Conservation (phyloP, 768 basidiomycete species). For the Tricholoma sp. region DNA sequence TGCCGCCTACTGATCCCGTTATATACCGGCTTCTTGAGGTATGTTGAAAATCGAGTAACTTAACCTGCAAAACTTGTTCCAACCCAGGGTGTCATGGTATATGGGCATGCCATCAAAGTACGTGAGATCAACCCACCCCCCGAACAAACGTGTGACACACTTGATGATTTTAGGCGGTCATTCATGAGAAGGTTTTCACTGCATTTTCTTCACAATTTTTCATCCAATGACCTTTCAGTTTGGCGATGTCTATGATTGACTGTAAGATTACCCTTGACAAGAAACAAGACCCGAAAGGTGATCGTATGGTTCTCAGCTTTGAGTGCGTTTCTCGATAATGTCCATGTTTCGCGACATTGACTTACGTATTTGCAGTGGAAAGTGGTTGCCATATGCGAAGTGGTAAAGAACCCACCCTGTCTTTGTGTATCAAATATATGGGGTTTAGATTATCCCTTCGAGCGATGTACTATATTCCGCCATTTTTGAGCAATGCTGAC, state of each 20-base stretch:
- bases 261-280: constrained; percentile 63
- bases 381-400: constrained; percentile 68
- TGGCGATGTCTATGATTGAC: constrained; percentile 88
- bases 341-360: background rate
- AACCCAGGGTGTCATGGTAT: constrained; percentile 68
- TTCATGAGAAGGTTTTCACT: constrained; percentile 63
- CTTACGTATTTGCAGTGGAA: constrained; percentile 44
- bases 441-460: background rate
- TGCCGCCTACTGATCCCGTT: constrained; percentile 74
- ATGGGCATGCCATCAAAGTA: constrained; percentile 77
- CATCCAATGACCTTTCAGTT: constrained; percentile 39
- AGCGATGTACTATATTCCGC: background rate
- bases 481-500: background rate
- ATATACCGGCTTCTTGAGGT: constrained; percentile 82
- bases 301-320: constrained; percentile 73
- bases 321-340: constrained; percentile 46
- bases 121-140: constrained; percentile 7
- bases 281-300: constrained; percentile 74
- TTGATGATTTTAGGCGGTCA: constrained; percentile 45
- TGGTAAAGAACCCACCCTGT: constrained; percentile 44
- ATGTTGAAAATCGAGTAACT: constrained; percentile 6
- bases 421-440: background rate
- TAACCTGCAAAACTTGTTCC: background rate
- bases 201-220: background rate
- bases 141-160: background rate